These are phyloP conservation scores for Psilocybe cubensis DNA, from an alignment of 768 basidiomycete genomes.

Conservation along the genomic window DNA sequence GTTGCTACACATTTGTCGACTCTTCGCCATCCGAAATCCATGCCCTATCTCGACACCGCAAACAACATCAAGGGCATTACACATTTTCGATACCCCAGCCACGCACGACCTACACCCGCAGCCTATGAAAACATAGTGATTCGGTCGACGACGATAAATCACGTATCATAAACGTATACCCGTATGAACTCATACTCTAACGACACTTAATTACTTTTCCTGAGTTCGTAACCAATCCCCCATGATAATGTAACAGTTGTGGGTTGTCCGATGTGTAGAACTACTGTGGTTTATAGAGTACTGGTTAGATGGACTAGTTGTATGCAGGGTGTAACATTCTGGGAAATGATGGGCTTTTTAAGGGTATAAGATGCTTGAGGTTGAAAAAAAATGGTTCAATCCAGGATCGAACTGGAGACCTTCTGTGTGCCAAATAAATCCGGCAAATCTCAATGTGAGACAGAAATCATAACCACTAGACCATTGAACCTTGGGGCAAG, in stretches of 20 bases:
- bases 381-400: conserved; percentile 45
- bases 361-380: no score
- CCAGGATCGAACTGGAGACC: conserved; percentile 49
- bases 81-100: background rate
- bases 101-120: background rate
- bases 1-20: no score
- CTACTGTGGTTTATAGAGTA: background rate
- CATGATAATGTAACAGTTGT: background rate
- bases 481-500: conserved; percentile 23
- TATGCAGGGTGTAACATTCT: no score
- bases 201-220: background rate
- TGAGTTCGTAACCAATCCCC: background rate
- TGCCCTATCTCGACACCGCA: no score
- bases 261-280: background rate
- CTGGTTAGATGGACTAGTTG: no score
- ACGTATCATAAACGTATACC: conserved; percentile 7
- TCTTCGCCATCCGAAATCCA: no score
- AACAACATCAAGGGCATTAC: no score
- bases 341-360: no score
- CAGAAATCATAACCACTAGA: conserved; percentile 56
- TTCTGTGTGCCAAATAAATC: conserved; percentile 35
- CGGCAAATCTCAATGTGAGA: conserved; percentile 34
- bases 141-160: conserved; percentile 2
- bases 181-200: conserved; percentile 1
- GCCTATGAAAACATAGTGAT: background rate